Conservation (phyloP, 140 eudicot species). For the Ambrosia hybrid region DNA sequence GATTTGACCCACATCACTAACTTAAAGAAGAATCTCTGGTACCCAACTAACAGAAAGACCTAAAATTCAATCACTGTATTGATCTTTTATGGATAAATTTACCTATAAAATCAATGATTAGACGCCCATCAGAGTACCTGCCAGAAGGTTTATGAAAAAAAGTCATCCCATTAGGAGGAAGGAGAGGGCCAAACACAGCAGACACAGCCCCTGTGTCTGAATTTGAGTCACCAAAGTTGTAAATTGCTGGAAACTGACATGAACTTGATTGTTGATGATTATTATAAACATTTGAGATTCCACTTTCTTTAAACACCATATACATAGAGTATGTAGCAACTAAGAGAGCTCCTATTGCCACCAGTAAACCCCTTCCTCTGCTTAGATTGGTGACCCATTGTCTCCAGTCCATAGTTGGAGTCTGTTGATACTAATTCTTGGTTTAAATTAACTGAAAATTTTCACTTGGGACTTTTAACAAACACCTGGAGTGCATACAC, state of each 20-base stretch:
- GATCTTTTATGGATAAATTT: neutral
- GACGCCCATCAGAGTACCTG: slow-evolving; percentile 56
- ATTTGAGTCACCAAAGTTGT: slow-evolving; percentile 62
- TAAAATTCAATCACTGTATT: slow-evolving; percentile 1
- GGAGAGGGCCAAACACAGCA: slow-evolving; percentile 34
- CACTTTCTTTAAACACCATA: slow-evolving; percentile 10
- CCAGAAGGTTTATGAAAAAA: slow-evolving; percentile 56
- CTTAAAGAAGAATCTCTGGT: neutral
- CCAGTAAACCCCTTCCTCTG: slow-evolving; percentile 13
- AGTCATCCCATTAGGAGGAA: slow-evolving; percentile 45
- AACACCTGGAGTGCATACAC: slow-evolving; percentile 1
- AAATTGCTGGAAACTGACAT: slow-evolving; percentile 52
- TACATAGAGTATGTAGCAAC: slow-evolving; percentile 21
- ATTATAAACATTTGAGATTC: slow-evolving; percentile 5
- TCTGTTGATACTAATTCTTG: neutral
- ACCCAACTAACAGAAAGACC: neutral
- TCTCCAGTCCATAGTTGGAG: slow-evolving; percentile 22
- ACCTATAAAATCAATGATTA: slow-evolving; percentile 58
- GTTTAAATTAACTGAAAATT: neutral
- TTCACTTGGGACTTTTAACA: slow-evolving; percentile 20
- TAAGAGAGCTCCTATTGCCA: slow-evolving; percentile 32
- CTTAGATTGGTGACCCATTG: slow-evolving; percentile 6
- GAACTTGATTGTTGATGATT: slow-evolving; percentile 24
- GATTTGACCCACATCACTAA: neutral
- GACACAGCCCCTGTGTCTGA: slow-evolving; percentile 58